Conservation (phyloP, 441 rosid species). For the Caryocar brasiliense region DNA sequence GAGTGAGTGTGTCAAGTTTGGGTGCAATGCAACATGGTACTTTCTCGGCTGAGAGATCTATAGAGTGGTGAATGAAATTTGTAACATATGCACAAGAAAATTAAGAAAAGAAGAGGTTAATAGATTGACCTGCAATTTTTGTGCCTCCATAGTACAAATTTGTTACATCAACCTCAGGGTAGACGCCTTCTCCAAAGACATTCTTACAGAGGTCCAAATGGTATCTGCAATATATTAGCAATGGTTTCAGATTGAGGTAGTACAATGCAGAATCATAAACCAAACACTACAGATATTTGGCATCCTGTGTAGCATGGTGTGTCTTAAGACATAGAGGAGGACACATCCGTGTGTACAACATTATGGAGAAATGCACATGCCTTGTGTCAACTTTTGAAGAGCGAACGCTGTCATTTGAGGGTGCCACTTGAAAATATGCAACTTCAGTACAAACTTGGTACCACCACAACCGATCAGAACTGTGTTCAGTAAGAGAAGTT, state of each 20-base stretch:
- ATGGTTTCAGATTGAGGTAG: neutral
- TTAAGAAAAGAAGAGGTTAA: constrained; percentile 5
- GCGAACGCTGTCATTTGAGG: constrained; percentile 75
- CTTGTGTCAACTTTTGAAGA: constrained; percentile 70
- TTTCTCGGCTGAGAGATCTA: too few species aligned
- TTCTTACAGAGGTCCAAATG: constrained; percentile 84
- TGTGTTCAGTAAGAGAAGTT: constrained; percentile 32
- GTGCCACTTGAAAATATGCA: constrained; percentile 94
- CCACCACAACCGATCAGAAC: constrained; percentile 82
- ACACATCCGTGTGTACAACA: neutral
- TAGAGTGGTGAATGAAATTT: too few species aligned
- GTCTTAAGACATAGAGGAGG: neutral
- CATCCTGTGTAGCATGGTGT: neutral
- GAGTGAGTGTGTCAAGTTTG: too few species aligned
- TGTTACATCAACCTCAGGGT: constrained; percentile 76
- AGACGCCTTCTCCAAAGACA: constrained; percentile 61
- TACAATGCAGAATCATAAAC: neutral
- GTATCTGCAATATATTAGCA: constrained; percentile 38
- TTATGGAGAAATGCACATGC: constrained; percentile 24
- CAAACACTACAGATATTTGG: neutral
- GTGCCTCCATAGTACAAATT: constrained; percentile 84
- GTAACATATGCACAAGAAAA: neutral
- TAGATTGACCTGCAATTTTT: constrained; percentile 53
- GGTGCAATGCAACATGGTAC: too few species aligned
- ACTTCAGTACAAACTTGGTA: constrained; percentile 95